Evolutionary conservation across 495 filamentous ascomycete genomes (phyloP), one percentile per base, ranked within the genome.

Genomic region (Margaritispora aquatica): DNA sequence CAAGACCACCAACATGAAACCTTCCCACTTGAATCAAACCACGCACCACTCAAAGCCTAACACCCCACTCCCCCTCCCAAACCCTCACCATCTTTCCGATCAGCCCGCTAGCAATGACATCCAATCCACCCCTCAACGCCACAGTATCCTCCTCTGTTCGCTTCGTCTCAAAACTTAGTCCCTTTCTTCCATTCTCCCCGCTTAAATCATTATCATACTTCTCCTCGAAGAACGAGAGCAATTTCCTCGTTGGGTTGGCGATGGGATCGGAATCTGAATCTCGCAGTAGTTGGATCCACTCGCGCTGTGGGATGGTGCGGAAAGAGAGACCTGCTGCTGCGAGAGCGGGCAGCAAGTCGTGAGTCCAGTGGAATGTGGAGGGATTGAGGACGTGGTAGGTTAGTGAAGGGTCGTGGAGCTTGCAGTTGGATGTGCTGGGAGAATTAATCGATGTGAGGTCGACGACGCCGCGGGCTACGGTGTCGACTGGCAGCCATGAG

Each of bases 241-340:
- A 67, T 62, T 86, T 86, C 36, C 84, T 76, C 2, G 81, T 76
- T 1, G 84, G 83, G 56, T 86, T 87, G 47, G 73, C 73, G 46
- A 73, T 71, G 75, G 58, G 71, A 76, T 50, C 47, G 21, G 47
- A 22, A 0, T 80, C 77, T 54, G 62, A 66, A 11, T 83, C 51
- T 3, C 64, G 68, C 17, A 86, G 65, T 51, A 68, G 70, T 24
- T 71, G 31, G 5, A 84, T 51, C 84, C 83, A 87, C 31, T 75
- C 67, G 10, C 67, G 59, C 26, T 75, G 74, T 0, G 72, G 55
- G 0, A 85, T 70, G 0, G 63, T 66, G 8, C 79, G 72, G 59
- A 86, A 84, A 2, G 70, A 44, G 0, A 80, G 61, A 7, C 71
- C 73, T 0, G 74, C 71, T 2, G 57, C 47, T 26, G 66, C 70